Evolutionary conservation across 1,284 basidiomycete genomes (phyloP).

Genomic region (Cryptococcus sp.): DNA sequence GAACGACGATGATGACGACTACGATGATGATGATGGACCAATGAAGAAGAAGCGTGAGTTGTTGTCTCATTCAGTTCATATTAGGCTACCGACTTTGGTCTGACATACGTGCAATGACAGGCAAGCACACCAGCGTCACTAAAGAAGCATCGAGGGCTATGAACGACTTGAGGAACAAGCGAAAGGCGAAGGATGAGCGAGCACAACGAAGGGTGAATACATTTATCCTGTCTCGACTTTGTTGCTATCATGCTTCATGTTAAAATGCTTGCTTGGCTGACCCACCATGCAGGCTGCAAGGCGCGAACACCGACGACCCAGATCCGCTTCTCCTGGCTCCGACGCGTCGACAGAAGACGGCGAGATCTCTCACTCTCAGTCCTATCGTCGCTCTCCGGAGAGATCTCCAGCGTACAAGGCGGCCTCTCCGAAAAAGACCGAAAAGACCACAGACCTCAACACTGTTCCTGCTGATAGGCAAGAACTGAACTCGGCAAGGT

Average conservation of each 20-base stretch:
- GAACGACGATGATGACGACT: constrained; percentile 45
- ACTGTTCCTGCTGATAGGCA: constrained; percentile 66
- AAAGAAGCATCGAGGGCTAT: constrained; percentile 80
- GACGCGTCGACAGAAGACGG: constrained; percentile 60
- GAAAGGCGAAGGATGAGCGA: constrained; percentile 62
- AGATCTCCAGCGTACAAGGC: constrained; percentile 60
- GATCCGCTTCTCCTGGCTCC: constrained; percentile 31
- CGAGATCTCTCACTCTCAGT: constrained; percentile 67
- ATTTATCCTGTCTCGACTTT: too few species aligned
- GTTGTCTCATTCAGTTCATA: not conserved
- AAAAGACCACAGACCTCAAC: constrained; percentile 61
- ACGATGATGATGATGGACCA: constrained; percentile 33
- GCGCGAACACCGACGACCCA: constrained; percentile 64
- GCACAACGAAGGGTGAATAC: constrained; percentile 32
- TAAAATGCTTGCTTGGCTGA: not conserved
- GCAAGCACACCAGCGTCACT: constrained; percentile 73
- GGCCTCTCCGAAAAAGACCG: constrained; percentile 58
- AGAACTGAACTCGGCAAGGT: constrained; percentile 73
- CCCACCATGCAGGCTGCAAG: constrained; percentile 27
- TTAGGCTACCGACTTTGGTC: constrained; percentile 31
- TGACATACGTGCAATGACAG: constrained; percentile 51
- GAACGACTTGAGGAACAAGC: constrained; percentile 76
- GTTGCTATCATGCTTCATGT: too few species aligned
- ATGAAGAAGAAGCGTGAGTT: constrained; percentile 60
- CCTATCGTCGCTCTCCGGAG: constrained; percentile 55